A percentile compares a stretch with the other conserved stretches of the same genome.
phyloP scores from a whole-genome alignment of 495 filamentous ascomycete genomes.

The Daldinia grandis region DNA sequence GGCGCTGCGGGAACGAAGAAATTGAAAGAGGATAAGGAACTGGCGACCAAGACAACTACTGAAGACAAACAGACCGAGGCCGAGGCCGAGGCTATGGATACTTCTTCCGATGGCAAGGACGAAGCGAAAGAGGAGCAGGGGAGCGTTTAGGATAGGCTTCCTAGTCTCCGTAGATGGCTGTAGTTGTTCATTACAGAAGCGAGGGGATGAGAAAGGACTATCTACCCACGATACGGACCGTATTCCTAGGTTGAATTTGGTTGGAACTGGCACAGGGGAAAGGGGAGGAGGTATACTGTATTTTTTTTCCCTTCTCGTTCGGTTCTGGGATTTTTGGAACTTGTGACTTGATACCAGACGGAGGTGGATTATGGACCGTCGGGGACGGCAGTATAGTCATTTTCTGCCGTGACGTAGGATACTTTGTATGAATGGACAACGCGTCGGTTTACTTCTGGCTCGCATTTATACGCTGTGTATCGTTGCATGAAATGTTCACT shows the following conservation, averaged over 20 bases:
- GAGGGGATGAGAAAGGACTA: neutral
- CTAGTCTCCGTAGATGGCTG: neutral
- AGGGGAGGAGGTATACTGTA: neutral
- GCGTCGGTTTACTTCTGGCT: neutral
- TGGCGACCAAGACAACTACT: neutral
- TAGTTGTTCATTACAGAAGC: neutral
- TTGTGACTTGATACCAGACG: slow-evolving; percentile 21
- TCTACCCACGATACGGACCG: neutral
- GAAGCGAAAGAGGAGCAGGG: neutral
- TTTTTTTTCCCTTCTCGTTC: slow-evolving; percentile 2
- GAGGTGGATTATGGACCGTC: neutral
- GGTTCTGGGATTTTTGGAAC: neutral
- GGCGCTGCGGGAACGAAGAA: slow-evolving; percentile 45
- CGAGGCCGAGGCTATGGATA: slow-evolving; percentile 21
- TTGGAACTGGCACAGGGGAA: neutral
- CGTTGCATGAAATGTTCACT: neutral
- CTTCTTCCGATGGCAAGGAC: slow-evolving; percentile 30
- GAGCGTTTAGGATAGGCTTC: neutral
- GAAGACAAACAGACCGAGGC: neutral
- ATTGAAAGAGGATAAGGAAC: slow-evolving; percentile 46
- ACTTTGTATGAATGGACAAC: slow-evolving; percentile 27
- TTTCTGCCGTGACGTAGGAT: slow-evolving; percentile 18
- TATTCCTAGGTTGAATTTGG: neutral
- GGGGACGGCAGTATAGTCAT: neutral
- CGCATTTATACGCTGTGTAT: neutral